Percentiles rank a stretch among this genome's conserved stretches.
Evolutionary conservation across 495 filamentous ascomycete genomes (phyloP).

Genomic region (Xylaria longipes): DNA sequence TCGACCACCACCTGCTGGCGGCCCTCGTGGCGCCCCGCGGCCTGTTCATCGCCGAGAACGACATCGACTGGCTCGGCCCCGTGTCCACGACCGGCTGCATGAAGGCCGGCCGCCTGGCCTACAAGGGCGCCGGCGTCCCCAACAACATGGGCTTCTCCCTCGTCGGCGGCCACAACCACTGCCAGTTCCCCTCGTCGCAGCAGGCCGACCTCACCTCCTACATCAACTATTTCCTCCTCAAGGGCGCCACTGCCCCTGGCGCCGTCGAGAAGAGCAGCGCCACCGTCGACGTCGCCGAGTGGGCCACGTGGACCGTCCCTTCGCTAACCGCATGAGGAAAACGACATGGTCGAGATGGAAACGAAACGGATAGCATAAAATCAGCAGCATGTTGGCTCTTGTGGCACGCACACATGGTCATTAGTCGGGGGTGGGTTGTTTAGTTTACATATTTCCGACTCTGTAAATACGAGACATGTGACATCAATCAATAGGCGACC

Average conservation of each 20-base stretch:
- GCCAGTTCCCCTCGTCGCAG: constrained; percentile 57
- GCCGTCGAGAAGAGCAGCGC: constrained; percentile 50
- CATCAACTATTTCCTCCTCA: constrained; percentile 60
- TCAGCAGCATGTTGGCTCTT: constrained; percentile 5
- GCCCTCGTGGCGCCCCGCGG: constrained; percentile 55
- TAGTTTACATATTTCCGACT: constrained; percentile 7
- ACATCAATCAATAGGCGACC: constrained; percentile 1
- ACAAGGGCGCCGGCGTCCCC: constrained; percentile 55
- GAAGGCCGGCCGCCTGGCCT: constrained; percentile 57
- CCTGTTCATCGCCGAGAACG: constrained; percentile 58
- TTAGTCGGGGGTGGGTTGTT: background rate
- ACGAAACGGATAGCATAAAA: background rate
- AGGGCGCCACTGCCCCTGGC: constrained; percentile 39
- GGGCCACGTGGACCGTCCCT: constrained; percentile 53
- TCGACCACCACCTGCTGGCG: constrained; percentile 59
- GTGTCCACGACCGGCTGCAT: constrained; percentile 60
- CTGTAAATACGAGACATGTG: constrained; percentile 28
- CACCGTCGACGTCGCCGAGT: constrained; percentile 42
- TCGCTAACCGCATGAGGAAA: constrained; percentile 27
- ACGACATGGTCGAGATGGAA: background rate
- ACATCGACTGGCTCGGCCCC: constrained; percentile 62
- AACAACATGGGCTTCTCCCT: constrained; percentile 60
- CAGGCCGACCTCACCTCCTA: constrained; percentile 58
- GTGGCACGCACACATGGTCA: background rate
- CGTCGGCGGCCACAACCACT: constrained; percentile 60